Evolutionary conservation across 129 eudicot species (phyloP), one percentile per base, ranked within the genome.

Genomic region (Tanacetum coccineum): DNA sequence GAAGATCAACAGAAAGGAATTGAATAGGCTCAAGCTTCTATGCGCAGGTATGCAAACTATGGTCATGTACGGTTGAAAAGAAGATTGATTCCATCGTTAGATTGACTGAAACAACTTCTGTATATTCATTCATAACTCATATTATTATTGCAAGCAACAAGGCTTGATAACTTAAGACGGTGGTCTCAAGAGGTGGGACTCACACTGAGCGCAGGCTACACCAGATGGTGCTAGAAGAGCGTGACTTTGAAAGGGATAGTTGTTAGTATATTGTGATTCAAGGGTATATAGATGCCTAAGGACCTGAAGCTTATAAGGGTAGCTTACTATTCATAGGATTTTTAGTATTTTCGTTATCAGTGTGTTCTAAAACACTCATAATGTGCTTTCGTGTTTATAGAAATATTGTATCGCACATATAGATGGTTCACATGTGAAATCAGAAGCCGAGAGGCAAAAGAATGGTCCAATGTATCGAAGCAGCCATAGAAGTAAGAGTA

Each of bases 341-440:
- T 5, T 26, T 5, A 19, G 0, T 4, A 4, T 10, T 25, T 28
- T 13, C 4, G 19, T 25, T 54, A 18, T 54, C 2, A 6, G 1
- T 54, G 6, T 17, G 1, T 54, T 54, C n/a, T 51, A 14, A 15
- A 51, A n/a, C 12, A 15, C 4, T 8, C 25, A 13, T 10, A 9
- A 13, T 7, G 30, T 9, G 13, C 13, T 59, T 59, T 59, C 9
- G 18, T 59, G 44, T 30, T 59, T 14, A 12, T 4, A 59, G 64
- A 45, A 59, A 26, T 59, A 59, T 13, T 59, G 20, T 30, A 59
- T 59, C 18, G 13, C 45, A 59, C 64, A 26, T 59, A 12, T 30
- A 13, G 64, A 59, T 3, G 64, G 64, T 12, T 59, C 64, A 30
- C 39, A 42, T 25, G 44, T 59, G 64, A 59, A 59, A 59, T 28